Base-by-base conservation (phyloP, 2,329 filamentous ascomycete genomes). In the Aspergillus chevalieri region DNA sequence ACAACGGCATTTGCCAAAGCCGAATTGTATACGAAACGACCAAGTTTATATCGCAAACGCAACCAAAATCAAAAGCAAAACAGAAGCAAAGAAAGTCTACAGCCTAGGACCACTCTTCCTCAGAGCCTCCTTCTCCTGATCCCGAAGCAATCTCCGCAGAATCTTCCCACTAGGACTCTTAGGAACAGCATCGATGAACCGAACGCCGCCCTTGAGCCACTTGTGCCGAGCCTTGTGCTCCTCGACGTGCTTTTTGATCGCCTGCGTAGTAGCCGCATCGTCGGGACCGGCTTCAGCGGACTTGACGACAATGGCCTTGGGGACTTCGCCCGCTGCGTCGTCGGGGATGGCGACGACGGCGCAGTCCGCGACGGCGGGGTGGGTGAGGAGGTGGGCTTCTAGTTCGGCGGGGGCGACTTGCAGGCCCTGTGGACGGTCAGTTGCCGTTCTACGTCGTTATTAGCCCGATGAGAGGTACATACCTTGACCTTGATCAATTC, bases 321-420 rank as follows among this genome's bases (percentile, higher is more conserved):
- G 82, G 0, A 84, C 69, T 57, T 85, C 82, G 24, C 82, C 82
- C 1, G 82, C 78, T 5, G 72, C 65, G 6, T 81, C 80, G 51
- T 84, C 82, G 0, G 83, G 85, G 1, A 90, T 75, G 12, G 84
- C 84, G 55, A 93, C 89, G 6, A 94, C 87, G 12, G 88, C 83
- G 57, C 83, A 86, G 68, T 94, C 88, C 41, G 82, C 81, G n/a
- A 93, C 87, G 9, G 78, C 76, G 0, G 84, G 81, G 64, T 92
- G 87, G 0, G 83, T 79, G 12, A 94, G 80, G 4, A 94, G 76
- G 60, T 89, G 86, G 1, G 86, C 85, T 70, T 94, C 88, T 1
- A 94, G 80, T 65, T 93, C 88, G 2, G 88, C 88, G 0, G 88
- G 88, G 0, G 88, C 86, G 19, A 93, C 88, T 82, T 93, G 88